These are phyloP conservation scores for Stenogyne calaminthoides DNA, from an alignment of 305 asterid genomes.

Conservation along the genomic window DNA sequence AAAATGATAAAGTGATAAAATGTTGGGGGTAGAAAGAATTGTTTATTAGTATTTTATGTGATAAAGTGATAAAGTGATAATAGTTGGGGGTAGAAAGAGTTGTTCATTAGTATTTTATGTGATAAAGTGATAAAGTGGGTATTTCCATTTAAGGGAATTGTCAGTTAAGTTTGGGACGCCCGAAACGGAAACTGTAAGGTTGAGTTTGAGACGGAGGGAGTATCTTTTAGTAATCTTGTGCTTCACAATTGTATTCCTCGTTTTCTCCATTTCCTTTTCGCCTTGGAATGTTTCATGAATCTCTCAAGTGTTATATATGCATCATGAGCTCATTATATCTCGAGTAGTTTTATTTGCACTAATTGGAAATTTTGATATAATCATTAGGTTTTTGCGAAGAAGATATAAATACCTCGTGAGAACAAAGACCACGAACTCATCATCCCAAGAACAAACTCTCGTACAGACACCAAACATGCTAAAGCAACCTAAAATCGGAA, in stretches of 20 bases:
- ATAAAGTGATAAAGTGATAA: no score
- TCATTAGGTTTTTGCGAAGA: slow-evolving; percentile 62
- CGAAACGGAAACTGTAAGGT: no score
- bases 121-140: no score
- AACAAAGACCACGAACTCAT: slow-evolving; percentile 34
- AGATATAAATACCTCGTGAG: slow-evolving; percentile 51
- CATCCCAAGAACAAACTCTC: slow-evolving; percentile 37
- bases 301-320: neutral
- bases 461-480: slow-evolving; percentile 24
- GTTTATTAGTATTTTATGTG: no score
- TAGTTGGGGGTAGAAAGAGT: no score
- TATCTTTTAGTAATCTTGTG: neutral
- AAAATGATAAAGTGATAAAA: no score
- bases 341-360: neutral
- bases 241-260: neutral
- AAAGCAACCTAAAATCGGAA: slow-evolving; percentile 39
- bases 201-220: no score
- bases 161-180: no score
- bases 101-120: no score
- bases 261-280: neutral
- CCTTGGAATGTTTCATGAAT: neutral
- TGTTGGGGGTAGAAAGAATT: no score
- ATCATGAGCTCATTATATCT: neutral
- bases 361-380: neutral
- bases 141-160: no score